Conservation (phyloP, 2,329 filamentous ascomycete species). For the Gyromitra esculenta region DNA sequence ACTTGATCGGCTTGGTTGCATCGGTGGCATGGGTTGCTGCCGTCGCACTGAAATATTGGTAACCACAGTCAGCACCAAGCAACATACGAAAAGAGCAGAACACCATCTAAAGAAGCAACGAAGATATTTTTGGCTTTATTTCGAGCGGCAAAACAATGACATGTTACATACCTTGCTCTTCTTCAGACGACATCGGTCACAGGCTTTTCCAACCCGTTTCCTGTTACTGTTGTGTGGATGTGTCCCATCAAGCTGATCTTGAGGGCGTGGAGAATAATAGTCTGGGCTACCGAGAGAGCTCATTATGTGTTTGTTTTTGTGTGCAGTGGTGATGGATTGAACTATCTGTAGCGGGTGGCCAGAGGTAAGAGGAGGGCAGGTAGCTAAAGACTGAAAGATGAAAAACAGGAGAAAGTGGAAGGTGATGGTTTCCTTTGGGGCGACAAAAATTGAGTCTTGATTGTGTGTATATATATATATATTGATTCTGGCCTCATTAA, state of each 20-base stretch:
- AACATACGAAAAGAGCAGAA: neutral
- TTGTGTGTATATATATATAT: slow-evolving; percentile 22
- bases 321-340: neutral
- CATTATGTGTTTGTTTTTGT: slow-evolving; percentile 1
- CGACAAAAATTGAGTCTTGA: neutral
- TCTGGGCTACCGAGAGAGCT: slow-evolving; percentile 40
- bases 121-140: neutral
- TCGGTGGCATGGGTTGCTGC: slow-evolving; percentile 54
- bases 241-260: slow-evolving; percentile 40
- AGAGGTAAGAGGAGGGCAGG: neutral
- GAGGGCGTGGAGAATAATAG: slow-evolving; percentile 43
- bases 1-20: slow-evolving; percentile 54
- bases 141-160: slow-evolving; percentile 7
- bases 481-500: slow-evolving; percentile 29
- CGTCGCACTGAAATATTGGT: slow-evolving; percentile 50
- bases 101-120: slow-evolving; percentile 8
- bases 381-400: neutral
- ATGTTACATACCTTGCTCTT: slow-evolving; percentile 53
- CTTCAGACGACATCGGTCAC: slow-evolving; percentile 54
- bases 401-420: slow-evolving; percentile 13
- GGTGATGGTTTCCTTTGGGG: neutral
- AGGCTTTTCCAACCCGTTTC: slow-evolving; percentile 53
- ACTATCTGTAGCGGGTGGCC: neutral
- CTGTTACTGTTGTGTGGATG: slow-evolving; percentile 38
- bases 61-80: slow-evolving; percentile 33